These are phyloP conservation scores for Alternaria sp. DNA, from an alignment of 2,329 filamentous ascomycete species.

Conservation along the genomic window DNA sequence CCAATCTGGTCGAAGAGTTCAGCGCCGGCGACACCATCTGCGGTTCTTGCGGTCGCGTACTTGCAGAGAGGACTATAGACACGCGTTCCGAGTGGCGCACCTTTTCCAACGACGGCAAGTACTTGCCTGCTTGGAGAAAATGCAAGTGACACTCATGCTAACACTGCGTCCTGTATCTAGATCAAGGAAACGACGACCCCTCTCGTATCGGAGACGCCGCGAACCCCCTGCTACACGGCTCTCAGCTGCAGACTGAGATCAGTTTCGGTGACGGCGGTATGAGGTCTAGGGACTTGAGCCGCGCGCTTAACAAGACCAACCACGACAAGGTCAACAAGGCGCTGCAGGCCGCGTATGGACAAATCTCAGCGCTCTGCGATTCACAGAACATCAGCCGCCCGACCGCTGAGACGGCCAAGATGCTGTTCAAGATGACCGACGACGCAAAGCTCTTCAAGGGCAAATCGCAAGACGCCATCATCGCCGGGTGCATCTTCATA, in stretches of 20 bases:
- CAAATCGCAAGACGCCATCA: constrained; percentile 91
- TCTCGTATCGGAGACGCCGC: constrained; percentile 96
- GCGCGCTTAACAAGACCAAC: constrained; percentile 81
- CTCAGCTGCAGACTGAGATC: constrained; percentile 87
- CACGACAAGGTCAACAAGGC: constrained; percentile 84
- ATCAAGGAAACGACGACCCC: constrained; percentile 94
- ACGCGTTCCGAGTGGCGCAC: constrained; percentile 98
- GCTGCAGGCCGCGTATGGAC: constrained; percentile 81
- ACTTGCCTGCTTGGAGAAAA: background rate
- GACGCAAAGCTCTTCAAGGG: constrained; percentile 94
- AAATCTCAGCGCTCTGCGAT: constrained; percentile 88
- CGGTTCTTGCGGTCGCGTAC: constrained; percentile 86
- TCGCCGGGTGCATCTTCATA: constrained; percentile 97
- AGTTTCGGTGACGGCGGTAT: constrained; percentile 78
- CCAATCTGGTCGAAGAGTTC: constrained; percentile 91
- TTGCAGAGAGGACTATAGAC: constrained; percentile 91
- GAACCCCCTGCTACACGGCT: constrained; percentile 87
- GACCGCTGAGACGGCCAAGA: constrained; percentile 88
- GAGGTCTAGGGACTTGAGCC: constrained; percentile 75
- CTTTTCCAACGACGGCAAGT: constrained; percentile 83
- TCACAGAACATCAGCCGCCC: constrained; percentile 69
- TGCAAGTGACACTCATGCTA: background rate
- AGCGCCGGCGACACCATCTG: constrained; percentile 93
- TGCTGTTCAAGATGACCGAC: constrained; percentile 92
- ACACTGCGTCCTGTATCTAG: constrained; percentile 1